Evolutionary conservation across 306 rosid genomes (phyloP), one percentile per base, ranked within the genome.

Genomic region (Phaseolus lunatus): DNA sequence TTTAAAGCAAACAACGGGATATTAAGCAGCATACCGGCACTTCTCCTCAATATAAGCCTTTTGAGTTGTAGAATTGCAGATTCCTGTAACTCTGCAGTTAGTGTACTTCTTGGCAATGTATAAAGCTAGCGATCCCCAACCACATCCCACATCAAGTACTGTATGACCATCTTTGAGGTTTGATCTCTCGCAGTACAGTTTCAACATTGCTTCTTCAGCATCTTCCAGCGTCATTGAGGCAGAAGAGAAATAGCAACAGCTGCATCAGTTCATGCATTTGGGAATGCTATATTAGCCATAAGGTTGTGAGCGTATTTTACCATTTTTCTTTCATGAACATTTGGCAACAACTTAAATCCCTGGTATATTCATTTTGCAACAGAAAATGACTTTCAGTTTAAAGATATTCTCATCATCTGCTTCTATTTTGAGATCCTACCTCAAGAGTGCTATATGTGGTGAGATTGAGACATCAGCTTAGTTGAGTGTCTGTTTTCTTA

Each of bases 111-210:
- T 82, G 13, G 96, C 98, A 72, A 92, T 83, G 87, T 89, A 90
- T 67, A 95, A 49, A 47, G 88, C 74, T 16, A 95, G 84, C 9
- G 97, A 92, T 39, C 97, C 98, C 98, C 98, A 95, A 43, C 99
- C 99, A 20, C 99, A 90, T 45, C 99, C 97, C 24, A 95, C 86
- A 64, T 92, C 97, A 26, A 92, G 97, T 75, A 95, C 88, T n/a
- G 85, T 63, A 24, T 89, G 88, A 19, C 97, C 97, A 75, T 95
- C 90, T 87, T 80, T 86, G 24, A 92, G 66, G 63, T 86, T 80
- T 45, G 99, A 77, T 79, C 96, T 90, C 72, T 92, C 85, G 18
- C 99, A 88, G 77, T 86, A 87, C 22, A 90, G 70, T 64, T 88
- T 91, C 83, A 90, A 31, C 97, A 86, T 90, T 70, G 90, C 92